A percentile compares a stretch with the other conserved stretches of the same genome.
phyloP scores from a whole-genome alignment of 306 rosid genomes.

The Boehmeria nivea region DNA sequence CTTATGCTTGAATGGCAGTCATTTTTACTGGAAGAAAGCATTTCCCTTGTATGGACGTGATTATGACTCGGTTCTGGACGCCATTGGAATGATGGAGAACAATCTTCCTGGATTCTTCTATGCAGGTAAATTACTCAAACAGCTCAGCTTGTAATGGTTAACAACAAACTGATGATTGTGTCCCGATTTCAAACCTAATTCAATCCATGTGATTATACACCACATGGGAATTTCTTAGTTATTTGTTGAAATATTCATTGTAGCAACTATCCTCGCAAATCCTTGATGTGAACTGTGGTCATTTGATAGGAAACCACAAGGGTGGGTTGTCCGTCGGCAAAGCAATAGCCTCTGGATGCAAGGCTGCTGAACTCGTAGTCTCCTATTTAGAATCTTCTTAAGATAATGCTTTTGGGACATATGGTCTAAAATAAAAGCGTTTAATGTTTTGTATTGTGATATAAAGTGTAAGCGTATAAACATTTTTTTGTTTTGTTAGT shows the following conservation, averaged over 20 bases:
- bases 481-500: no score
- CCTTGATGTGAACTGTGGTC: not conserved
- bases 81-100: conserved; percentile 76
- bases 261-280: not conserved
- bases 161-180: not conserved
- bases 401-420: no score
- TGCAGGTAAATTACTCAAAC: conserved; percentile 55
- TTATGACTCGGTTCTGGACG: conserved; percentile 72
- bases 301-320: conserved; percentile 57
- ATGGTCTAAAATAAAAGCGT: no score
- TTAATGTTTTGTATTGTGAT: no score
- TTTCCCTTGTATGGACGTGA: conserved; percentile 80
- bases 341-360: conserved; percentile 78
- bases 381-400: conserved; percentile 60
- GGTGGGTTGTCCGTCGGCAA: conserved; percentile 89
- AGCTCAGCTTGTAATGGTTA: not conserved
- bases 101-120: conserved; percentile 81
- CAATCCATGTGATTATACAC: no score
- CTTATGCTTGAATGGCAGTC: conserved; percentile 52
- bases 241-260: not conserved
- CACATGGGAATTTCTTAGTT: no score
- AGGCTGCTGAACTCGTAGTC: conserved; percentile 85
- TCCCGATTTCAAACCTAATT: not conserved
- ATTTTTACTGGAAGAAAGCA: conserved; percentile 83
- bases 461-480: no score